Evolutionary conservation across 2,329 filamentous ascomycete genomes (phyloP), one percentile per base, ranked within the genome.

Genomic region (Paradendryphiella salina): DNA sequence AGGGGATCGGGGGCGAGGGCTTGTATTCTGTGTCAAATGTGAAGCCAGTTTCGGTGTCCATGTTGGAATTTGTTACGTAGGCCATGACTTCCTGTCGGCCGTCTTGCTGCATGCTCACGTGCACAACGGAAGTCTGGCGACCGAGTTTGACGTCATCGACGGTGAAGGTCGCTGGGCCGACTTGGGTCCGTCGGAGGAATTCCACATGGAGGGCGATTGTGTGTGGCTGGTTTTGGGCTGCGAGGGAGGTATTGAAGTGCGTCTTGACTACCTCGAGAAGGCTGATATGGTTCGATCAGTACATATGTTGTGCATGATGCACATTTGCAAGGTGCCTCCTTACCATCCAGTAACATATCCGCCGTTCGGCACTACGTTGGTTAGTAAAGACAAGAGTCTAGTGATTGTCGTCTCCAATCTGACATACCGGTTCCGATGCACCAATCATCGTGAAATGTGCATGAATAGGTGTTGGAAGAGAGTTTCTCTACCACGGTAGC

Each of bases 91-190:
- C 85, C 59, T 84, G 80, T 44, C 84, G 80, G 9, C 76, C 71
- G 32, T 76, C 73, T 65, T 84, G 82, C n/a, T 72, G 69, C 54
- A 88, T 78, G 11, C 80, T 80, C 46, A 88, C 76, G 63, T 87
- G 85, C 18, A 88, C 78, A 21, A 84, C 79, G 14, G 82, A 85
- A 2, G 84, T 82, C 58, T 85, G 82, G 2, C 80, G 75, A 13
- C 85, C 85, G 33, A 88, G 75, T 66, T 88, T 88, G 39, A 82
- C 77, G 67, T 88, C 82, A 56, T 80, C 75, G 20, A 88, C 80
- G 15, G 73, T 79, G 66, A 88, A 81, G 2, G 71, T 74, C 2
- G 80, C 84, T 0, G 78, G 78, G 0, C 85, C 85, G 15, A 73
- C 73, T 52, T 82, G 76, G 0, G 85, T 88, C 53, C 85, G 80